These are phyloP conservation scores for Coemansia sp. DNA, from an alignment of 192 early-diverging fungal species.

Conservation along the genomic window DNA sequence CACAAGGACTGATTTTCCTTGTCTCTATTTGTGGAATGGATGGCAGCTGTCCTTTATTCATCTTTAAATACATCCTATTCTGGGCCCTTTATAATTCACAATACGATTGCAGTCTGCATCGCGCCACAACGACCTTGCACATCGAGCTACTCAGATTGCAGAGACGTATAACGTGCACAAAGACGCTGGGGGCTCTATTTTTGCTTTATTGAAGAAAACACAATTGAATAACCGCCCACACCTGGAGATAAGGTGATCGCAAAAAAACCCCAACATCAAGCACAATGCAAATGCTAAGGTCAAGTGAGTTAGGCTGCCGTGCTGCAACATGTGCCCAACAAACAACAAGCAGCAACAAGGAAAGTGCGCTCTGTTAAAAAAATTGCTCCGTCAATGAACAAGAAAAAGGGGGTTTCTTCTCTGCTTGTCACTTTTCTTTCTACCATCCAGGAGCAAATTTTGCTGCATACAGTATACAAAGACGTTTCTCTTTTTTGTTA, in stretches of 20 bases:
- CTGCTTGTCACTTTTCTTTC: background rate
- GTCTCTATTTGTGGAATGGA: too few species aligned
- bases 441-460: background rate
- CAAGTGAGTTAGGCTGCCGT: too few species aligned
- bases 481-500: background rate
- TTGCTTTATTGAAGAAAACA: too few species aligned
- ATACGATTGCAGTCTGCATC: background rate
- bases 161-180: too few species aligned
- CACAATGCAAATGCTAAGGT: too few species aligned
- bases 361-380: background rate
- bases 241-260: too few species aligned
- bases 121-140: conserved; percentile 1
- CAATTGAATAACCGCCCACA: too few species aligned
- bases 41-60: background rate
- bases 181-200: too few species aligned
- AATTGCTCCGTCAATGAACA: too few species aligned
- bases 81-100: background rate
- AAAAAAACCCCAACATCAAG: too few species aligned
- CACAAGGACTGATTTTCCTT: conserved; percentile 41
- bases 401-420: too few species aligned
- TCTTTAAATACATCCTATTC: background rate
- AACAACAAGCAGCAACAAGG: background rate
- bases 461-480: background rate
- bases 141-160: background rate
- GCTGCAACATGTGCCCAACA: background rate